A percentile compares a stretch with the other conserved stretches of the same genome.
These are phyloP conservation scores for Penicillium sclerotiorum DNA, from an alignment of 2,329 filamentous ascomycete species.

Conservation along the genomic window DNA sequence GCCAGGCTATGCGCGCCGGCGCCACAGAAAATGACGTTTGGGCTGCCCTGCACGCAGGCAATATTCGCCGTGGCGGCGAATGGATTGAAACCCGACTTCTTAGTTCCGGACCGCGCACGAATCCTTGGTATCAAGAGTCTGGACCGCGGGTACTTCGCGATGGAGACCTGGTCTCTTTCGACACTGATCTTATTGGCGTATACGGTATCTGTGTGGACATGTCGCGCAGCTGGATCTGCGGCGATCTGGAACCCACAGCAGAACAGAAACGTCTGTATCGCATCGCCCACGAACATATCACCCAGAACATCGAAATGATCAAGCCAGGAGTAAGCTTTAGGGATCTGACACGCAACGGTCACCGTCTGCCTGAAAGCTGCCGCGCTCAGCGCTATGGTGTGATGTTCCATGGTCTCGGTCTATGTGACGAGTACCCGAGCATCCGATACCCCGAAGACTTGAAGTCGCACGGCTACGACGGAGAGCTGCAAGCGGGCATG, in stretches of 20 bases:
- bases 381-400: background rate
- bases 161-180: background rate
- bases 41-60: background rate
- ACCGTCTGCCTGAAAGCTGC: background rate
- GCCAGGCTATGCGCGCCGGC: background rate
- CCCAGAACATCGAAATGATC: background rate
- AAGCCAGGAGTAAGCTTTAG: background rate
- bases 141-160: background rate
- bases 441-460: background rate
- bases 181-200: background rate
- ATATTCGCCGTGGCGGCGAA: background rate
- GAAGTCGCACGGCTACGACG: background rate
- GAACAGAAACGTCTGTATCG: background rate
- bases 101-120: background rate
- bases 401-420: background rate
- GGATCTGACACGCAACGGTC: background rate
- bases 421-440: background rate
- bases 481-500: background rate
- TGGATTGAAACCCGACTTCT: background rate
- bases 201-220: background rate
- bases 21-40: background rate
- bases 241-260: background rate
- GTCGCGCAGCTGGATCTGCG: background rate
- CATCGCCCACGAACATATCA: background rate
- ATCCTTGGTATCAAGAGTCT: background rate